Evolutionary conservation across 805 yeast species (phyloP).

Genomic region (Vanderwaltozyma verrucispora): DNA sequence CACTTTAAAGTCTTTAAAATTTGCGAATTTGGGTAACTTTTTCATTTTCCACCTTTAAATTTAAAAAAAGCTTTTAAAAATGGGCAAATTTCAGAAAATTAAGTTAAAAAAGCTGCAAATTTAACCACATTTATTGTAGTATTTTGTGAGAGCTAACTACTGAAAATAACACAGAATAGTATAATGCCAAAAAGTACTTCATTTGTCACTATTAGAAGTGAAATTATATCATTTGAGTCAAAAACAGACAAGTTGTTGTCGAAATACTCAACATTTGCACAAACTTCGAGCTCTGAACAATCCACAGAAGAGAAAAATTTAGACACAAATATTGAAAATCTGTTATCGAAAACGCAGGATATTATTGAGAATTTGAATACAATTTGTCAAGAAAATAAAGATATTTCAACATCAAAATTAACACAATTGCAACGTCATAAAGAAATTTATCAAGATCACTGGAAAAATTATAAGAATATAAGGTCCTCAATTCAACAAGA

Average conservation of each 20-base stretch:
- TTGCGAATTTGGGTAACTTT: too few species aligned
- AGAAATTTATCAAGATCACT: conserved; percentile 64
- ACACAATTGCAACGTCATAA: conserved; percentile 79
- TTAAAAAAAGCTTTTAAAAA: too few species aligned
- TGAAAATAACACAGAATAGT: neutral
- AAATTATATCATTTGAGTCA: conserved; percentile 59
- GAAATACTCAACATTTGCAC: conserved; percentile 44
- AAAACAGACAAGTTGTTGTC: conserved; percentile 49
- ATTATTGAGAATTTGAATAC: conserved; percentile 41
- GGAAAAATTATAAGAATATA: conserved; percentile 50
- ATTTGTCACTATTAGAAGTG: conserved; percentile 59
- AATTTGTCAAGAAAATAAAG: conserved; percentile 44
- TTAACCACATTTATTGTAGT: too few species aligned
- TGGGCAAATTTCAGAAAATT: too few species aligned
- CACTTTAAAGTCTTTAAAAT: too few species aligned
- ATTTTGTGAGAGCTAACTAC: neutral
- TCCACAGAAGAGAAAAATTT: conserved; percentile 38
- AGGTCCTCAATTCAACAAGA: conserved; percentile 54
- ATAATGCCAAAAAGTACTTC: conserved; percentile 19
- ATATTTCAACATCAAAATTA: conserved; percentile 58
- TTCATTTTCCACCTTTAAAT: too few species aligned
- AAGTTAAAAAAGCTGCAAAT: too few species aligned
- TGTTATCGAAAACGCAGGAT: conserved; percentile 45
- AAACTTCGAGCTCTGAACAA: conserved; percentile 38
- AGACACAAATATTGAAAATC: conserved; percentile 40